Conservation (phyloP, 2,329 filamentous ascomycete genomes). For the Nothopassalora personata region DNA sequence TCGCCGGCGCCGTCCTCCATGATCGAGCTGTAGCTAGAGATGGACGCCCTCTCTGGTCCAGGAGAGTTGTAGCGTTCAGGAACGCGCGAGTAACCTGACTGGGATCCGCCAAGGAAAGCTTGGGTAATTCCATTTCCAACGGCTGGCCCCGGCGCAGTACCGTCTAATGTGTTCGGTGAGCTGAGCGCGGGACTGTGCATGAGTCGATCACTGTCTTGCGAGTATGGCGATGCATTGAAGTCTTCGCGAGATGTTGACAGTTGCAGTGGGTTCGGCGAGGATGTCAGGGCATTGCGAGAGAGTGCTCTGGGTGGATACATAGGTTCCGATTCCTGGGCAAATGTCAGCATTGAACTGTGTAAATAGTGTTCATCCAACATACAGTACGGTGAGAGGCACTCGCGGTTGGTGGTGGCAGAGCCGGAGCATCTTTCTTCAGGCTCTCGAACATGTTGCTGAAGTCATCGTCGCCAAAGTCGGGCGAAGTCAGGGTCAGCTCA, state of each 20-base stretch:
- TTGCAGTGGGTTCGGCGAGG: conserved; percentile 23
- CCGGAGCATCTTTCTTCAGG: conserved; percentile 22
- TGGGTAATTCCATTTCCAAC: conserved; percentile 22
- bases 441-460: conserved; percentile 36
- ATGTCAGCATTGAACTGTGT: background rate
- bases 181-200: conserved; percentile 25
- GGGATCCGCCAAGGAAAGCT: conserved; percentile 26
- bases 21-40: conserved; percentile 18
- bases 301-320: conserved; percentile 31
- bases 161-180: conserved; percentile 25
- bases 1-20: conserved; percentile 8
- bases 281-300: conserved; percentile 27
- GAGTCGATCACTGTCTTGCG: conserved; percentile 31
- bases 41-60: conserved; percentile 22
- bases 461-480: conserved; percentile 32
- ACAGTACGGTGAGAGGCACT: conserved; percentile 20
- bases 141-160: conserved; percentile 18
- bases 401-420: conserved; percentile 18
- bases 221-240: conserved; percentile 27
- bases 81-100: conserved; percentile 28
- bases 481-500: conserved; percentile 26
- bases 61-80: conserved; percentile 28
- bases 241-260: conserved; percentile 17
- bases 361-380: background rate
- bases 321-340: conserved; percentile 29